Evolutionary conservation across 164 flowering plant genomes (phyloP), one percentile per base, ranked within the genome.

Genomic region (Stephania yunnanensis): DNA sequence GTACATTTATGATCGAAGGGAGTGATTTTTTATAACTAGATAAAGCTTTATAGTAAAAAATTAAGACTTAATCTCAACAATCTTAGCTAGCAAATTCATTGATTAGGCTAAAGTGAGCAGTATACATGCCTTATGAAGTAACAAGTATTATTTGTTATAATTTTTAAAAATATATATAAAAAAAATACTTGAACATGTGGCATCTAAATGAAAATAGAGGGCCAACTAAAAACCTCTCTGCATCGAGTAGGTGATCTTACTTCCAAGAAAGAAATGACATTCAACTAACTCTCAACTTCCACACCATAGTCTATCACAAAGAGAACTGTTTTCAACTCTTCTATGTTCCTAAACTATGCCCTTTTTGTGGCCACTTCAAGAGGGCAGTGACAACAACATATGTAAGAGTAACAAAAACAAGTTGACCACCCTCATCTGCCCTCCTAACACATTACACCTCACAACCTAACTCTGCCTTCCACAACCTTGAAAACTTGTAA

Each of bases 361-460:
- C 4, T 36, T 36, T 20, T 20, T 66, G 42, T 22, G 25, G 19
- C 15, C 31, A 1, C 25, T 29, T 66, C 42, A 66, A 66, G 69
- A 22, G 69, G 69, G 22, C 65, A 58, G 13, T 50, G 55, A 15
- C 55, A 10, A 50, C 69, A 5, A 29, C 69, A 66, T 22, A 15
- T 61, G 11, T 7, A 5, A 58, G 65, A 4, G 22, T 58, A 17
- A 58, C 65, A 17, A 58, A 58, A 58, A 17, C 12, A 58, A 58
- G 65, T 58, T 20, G 20, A 58, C 65, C 65, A 17, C 65, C 65
- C 69, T 15, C 42, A 66, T 30, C 69, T 66, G 69, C 69, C 42
- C 29, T 66, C 69, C 69, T 66, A 66, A 66, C 69, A 66, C 69
- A 66, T 66, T 25, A 66, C 69, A 66, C 69, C 69, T 66, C 69